Conservation (phyloP, 2,329 filamentous ascomycete species). For the Alternaria triticina region DNA sequence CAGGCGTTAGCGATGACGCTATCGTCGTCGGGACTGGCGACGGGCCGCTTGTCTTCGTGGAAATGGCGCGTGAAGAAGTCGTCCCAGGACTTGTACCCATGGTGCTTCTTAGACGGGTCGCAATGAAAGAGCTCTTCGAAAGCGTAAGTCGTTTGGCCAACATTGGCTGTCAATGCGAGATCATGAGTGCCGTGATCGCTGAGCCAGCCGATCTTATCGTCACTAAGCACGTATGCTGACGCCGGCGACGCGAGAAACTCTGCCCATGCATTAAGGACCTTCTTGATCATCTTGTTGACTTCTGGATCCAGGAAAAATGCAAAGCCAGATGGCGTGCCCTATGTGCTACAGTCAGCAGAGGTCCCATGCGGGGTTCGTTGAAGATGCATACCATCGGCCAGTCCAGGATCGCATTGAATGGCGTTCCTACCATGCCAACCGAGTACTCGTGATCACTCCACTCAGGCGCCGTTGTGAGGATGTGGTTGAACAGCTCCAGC, state of each 20-base stretch:
- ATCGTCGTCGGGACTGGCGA: conserved; percentile 63
- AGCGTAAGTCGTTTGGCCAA: conserved; percentile 38
- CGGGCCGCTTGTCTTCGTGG: conserved; percentile 61
- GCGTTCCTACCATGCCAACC: conserved; percentile 59
- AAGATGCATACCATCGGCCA: conserved; percentile 60
- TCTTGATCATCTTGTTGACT: conserved; percentile 57
- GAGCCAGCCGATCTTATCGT: conserved; percentile 50
- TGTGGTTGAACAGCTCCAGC: conserved; percentile 69
- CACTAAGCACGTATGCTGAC: conserved; percentile 48
- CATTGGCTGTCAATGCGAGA: conserved; percentile 23
- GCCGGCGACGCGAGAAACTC: conserved; percentile 42
- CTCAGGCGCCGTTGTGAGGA: conserved; percentile 49
- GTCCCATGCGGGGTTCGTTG: conserved; percentile 14
- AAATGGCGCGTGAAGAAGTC: conserved; percentile 71
- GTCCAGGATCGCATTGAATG: conserved; percentile 64
- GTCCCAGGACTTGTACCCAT: conserved; percentile 73
- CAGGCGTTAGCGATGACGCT: conserved; percentile 67
- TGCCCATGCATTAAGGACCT: conserved; percentile 59
- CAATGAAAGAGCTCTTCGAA: conserved; percentile 69
- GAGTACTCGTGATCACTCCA: conserved; percentile 50
- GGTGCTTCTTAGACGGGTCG: conserved; percentile 60
- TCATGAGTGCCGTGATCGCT: conserved; percentile 48
- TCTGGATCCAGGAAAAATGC: conserved; percentile 53
- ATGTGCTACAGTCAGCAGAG: neutral
- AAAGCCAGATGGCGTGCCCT: conserved; percentile 52